Percentiles rank a stretch among this genome's conserved stretches.
Evolutionary conservation across 2,329 filamentous ascomycete species (phyloP).

Genomic region (Pseudocercospora pini-densiflorae): DNA sequence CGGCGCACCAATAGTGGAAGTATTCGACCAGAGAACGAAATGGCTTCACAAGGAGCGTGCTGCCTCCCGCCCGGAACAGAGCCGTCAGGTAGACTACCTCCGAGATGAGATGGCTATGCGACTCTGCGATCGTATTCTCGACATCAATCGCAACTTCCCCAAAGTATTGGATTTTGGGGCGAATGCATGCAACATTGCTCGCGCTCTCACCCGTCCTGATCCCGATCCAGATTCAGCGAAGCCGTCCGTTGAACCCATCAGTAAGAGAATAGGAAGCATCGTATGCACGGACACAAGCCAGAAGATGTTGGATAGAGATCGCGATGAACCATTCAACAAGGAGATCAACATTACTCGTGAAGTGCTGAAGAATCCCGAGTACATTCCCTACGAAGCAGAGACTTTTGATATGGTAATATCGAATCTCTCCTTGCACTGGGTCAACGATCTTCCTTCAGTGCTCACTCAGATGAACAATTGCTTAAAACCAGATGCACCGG

Average conservation of each 20-base stretch:
- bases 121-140: conserved; percentile 83
- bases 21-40: conserved; percentile 89
- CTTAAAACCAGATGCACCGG: conserved; percentile 87
- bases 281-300: conserved; percentile 82
- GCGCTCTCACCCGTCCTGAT: conserved; percentile 68
- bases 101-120: conserved; percentile 88
- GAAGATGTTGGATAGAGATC: conserved; percentile 79
- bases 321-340: conserved; percentile 72
- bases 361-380: conserved; percentile 75
- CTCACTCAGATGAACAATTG: conserved; percentile 83
- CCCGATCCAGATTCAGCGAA: conserved; percentile 68
- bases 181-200: conserved; percentile 92
- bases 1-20: conserved; percentile 77
- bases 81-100: conserved; percentile 85
- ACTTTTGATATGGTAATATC: conserved; percentile 90
- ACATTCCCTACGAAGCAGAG: conserved; percentile 73
- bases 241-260: conserved; percentile 68
- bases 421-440: conserved; percentile 91
- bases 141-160: conserved; percentile 88
- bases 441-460: conserved; percentile 90
- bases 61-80: conserved; percentile 69
- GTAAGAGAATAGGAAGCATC: conserved; percentile 72
- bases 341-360: conserved; percentile 73
- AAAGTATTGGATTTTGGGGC: conserved; percentile 90
- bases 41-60: conserved; percentile 90